Evolutionary conservation across 1,139 yeast genomes (phyloP).

Genomic region (Candida labiduridarum): DNA sequence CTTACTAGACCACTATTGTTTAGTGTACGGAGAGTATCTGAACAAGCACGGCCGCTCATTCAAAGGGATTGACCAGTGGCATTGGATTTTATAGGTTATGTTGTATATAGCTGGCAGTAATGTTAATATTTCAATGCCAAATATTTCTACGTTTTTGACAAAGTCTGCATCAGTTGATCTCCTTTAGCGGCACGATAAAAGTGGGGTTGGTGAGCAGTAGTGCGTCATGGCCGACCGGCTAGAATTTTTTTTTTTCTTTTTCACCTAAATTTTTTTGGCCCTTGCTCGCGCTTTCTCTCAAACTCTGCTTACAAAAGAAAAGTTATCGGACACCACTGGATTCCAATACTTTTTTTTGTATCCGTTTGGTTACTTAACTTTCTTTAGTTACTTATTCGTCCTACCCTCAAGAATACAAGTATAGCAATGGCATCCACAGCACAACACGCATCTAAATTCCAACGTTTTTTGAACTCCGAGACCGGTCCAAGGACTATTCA

Average conservation of each 20-base stretch:
- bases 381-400: neutral
- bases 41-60: constrained; percentile 1
- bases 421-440: constrained; percentile 44
- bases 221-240: neutral
- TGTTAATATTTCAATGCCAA: too few species aligned
- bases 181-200: too few species aligned
- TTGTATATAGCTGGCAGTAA: too few species aligned
- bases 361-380: too few species aligned
- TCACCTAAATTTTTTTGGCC: too few species aligned
- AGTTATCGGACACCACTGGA: too few species aligned
- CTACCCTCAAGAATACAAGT: neutral
- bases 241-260: neutral
- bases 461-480: constrained; percentile 75
- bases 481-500: constrained; percentile 96
- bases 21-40: constrained; percentile 25
- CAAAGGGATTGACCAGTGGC: constrained; percentile 16
- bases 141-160: too few species aligned
- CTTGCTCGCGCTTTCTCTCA: too few species aligned
- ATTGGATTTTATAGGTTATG: constrained; percentile 9
- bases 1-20: constrained; percentile 76
- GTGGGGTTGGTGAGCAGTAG: too few species aligned
- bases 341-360: too few species aligned
- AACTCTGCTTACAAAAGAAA: too few species aligned
- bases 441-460: constrained; percentile 60
- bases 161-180: too few species aligned